Percentiles rank a stretch among this genome's conserved stretches.
These are phyloP conservation scores for Lodderomyces pseudojiufengensis DNA, from an alignment of 1,139 yeast species.

Conservation along the genomic window DNA sequence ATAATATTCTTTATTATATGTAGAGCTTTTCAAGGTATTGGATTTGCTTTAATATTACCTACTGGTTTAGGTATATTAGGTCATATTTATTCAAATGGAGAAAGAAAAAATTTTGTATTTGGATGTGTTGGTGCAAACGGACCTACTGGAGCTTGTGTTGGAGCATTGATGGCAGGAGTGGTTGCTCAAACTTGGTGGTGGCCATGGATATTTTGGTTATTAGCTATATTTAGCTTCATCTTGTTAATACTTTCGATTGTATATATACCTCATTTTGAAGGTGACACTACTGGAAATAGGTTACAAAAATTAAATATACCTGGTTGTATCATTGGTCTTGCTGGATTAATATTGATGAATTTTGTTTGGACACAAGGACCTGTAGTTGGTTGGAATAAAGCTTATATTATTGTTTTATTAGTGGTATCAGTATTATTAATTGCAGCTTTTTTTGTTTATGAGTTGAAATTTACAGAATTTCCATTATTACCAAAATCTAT, in stretches of 20 bases:
- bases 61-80: slow-evolving; percentile 48
- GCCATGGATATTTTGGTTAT: slow-evolving; percentile 53
- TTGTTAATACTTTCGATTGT: slow-evolving; percentile 25
- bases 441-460: slow-evolving; percentile 28
- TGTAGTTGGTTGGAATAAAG: slow-evolving; percentile 44
- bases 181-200: slow-evolving; percentile 42
- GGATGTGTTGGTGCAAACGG: slow-evolving; percentile 53
- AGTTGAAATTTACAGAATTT: slow-evolving; percentile 21
- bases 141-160: slow-evolving; percentile 52
- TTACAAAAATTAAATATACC: slow-evolving; percentile 34
- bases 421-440: slow-evolving; percentile 38
- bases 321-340: slow-evolving; percentile 46
- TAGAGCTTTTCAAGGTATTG: slow-evolving; percentile 54
- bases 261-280: slow-evolving; percentile 29
- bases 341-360: slow-evolving; percentile 46
- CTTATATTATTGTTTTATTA: slow-evolving; percentile 44
- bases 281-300: too few relatives aligned
- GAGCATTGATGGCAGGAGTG: slow-evolving; percentile 47
- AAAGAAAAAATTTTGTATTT: slow-evolving; percentile 49
- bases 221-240: slow-evolving; percentile 33
- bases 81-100: slow-evolving; percentile 41
- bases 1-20: slow-evolving; percentile 47
- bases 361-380: slow-evolving; percentile 58
- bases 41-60: slow-evolving; percentile 51
- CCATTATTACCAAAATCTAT: slow-evolving; percentile 49